phyloP scores from a whole-genome alignment of 345 rosid species.

The Pugionium dolabratum region DNA sequence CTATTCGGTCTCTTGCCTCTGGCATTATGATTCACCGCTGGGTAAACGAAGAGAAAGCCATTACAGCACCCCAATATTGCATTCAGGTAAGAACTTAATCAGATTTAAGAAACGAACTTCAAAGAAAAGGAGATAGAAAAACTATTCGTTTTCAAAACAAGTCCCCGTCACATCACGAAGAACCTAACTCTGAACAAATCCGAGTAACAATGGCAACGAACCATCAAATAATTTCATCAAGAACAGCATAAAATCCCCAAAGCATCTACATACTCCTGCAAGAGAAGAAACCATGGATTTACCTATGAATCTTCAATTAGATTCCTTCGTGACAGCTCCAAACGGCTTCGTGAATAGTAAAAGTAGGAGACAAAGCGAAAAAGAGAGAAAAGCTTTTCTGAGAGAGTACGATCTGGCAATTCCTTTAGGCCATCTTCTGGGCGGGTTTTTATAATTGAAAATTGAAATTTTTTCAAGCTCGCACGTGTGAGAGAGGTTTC shows the following conservation, averaged over 20 bases:
- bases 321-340: constrained; percentile 24
- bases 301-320: constrained; percentile 26
- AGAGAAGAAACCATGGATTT: neutral
- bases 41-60: too few species aligned
- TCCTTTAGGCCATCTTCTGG: constrained; percentile 26
- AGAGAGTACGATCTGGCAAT: constrained; percentile 39
- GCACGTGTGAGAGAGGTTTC: constrained; percentile 31
- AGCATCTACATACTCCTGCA: neutral
- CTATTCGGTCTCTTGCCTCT: constrained; percentile 71
- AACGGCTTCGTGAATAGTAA: constrained; percentile 22
- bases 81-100: constrained; percentile 2
- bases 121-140: neutral
- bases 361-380: constrained; percentile 27
- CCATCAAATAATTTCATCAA: neutral
- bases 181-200: neutral
- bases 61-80: too few species aligned
- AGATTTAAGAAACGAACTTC: neutral
- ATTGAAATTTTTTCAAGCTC: constrained; percentile 32
- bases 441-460: constrained; percentile 42
- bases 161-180: neutral
- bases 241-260: neutral
- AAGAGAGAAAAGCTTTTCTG: constrained; percentile 27
- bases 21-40: constrained; percentile 43
- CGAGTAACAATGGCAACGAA: neutral
- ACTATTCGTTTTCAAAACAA: constrained; percentile 3